A percentile compares a stretch with the other conserved stretches of the same genome.
phyloP scores from a whole-genome alignment of 2,329 filamentous ascomycete species.

The Penicillium expansum region DNA sequence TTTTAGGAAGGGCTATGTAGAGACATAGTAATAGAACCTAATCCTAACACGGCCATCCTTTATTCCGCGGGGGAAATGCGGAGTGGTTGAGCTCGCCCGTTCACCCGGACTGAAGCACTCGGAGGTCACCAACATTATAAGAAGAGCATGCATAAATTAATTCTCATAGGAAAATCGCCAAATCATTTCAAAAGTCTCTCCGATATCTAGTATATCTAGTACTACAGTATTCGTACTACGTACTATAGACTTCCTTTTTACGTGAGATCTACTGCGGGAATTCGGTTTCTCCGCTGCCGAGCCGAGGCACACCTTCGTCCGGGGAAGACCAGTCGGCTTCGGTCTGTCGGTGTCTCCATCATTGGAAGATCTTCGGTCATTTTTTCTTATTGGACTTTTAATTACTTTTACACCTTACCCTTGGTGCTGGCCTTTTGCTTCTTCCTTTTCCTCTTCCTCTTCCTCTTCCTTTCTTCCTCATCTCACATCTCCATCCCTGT shows the following conservation, averaged over 20 bases:
- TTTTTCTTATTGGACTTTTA: not conserved
- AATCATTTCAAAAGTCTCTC: not conserved
- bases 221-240: too few species aligned
- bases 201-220: not conserved
- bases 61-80: conserved; percentile 22
- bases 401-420: conserved; percentile 4
- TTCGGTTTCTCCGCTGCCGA: conserved; percentile 23
- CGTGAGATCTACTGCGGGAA: not conserved
- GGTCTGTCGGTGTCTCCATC: conserved; percentile 14
- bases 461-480: not conserved
- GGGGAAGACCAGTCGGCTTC: conserved; percentile 24
- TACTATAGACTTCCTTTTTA: too few species aligned
- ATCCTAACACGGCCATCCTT: conserved; percentile 12
- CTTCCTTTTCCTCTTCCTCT: too few species aligned
- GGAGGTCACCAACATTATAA: conserved; percentile 13
- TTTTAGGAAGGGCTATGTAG: not conserved
- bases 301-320: conserved; percentile 21
- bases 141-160: not conserved
- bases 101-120: conserved; percentile 16
- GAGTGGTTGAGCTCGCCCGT: conserved; percentile 16
- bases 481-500: conserved; percentile 4
- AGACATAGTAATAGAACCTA: not conserved
- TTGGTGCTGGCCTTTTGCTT: too few species aligned
- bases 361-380: conserved; percentile 4
- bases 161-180: too few species aligned